phyloP scores from a whole-genome alignment of 179 eudicot species.

The Drosera spatulata region DNA sequence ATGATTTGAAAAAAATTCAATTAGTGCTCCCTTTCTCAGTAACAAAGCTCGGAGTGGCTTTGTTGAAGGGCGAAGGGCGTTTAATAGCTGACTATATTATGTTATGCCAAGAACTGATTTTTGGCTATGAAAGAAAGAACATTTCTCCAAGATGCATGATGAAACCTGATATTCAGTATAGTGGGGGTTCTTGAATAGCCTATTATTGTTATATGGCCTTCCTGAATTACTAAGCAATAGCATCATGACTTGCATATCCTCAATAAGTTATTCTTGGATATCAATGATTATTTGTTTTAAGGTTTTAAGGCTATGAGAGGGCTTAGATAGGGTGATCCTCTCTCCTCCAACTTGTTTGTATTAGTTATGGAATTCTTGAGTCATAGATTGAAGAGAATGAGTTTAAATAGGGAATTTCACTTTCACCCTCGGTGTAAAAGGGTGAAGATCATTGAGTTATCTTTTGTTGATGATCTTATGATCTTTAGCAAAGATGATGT shows the following conservation, averaged over 20 bases:
- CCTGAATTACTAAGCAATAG: neutral
- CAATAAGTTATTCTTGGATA: neutral
- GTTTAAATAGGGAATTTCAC: too few relatives aligned
- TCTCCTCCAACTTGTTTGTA: neutral
- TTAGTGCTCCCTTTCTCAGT: neutral
- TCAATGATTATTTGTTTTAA: neutral
- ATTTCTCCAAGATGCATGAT: neutral
- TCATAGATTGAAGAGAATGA: too few relatives aligned
- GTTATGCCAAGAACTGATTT: neutral
- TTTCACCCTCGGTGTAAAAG: too few relatives aligned
- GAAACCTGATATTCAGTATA: neutral
- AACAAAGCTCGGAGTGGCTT: neutral
- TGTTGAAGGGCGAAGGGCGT: neutral
- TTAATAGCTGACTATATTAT: neutral
- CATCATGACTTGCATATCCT: neutral
- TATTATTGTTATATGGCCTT: neutral
- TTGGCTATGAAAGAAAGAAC: neutral
- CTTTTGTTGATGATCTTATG: too few relatives aligned
- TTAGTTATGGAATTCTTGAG: neutral
- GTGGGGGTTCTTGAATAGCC: neutral
- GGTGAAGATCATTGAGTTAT: too few relatives aligned
- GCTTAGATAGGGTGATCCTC: neutral
- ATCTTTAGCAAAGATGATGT: too few relatives aligned
- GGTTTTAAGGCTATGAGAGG: neutral
- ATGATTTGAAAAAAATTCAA: neutral